Percentiles rank a stretch among this genome's conserved stretches.
Conservation (phyloP, 176 grass and related monocot genomes). For the Raddia guianensis region DNA sequence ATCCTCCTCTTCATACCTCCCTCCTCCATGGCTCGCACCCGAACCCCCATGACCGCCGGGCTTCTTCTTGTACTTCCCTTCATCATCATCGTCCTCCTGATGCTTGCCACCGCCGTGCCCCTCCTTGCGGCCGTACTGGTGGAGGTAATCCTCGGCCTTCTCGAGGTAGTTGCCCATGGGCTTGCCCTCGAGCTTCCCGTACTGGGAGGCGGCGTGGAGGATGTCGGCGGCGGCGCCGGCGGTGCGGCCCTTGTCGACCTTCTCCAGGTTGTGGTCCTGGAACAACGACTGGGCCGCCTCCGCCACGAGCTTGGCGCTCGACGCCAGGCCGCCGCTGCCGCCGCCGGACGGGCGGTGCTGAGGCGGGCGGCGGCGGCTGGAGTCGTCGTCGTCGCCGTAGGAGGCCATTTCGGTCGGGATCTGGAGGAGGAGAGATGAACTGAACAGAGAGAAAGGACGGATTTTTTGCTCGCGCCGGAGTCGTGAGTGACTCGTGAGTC, state of each 20-base stretch:
- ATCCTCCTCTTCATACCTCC: conserved; percentile 43
- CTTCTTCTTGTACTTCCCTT: conserved; percentile 38
- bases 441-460: neutral
- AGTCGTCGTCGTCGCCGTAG: conserved; percentile 46
- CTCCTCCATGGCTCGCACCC: conserved; percentile 30
- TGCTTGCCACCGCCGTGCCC: conserved; percentile 29
- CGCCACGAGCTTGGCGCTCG: conserved; percentile 86
- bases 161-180: conserved; percentile 63
- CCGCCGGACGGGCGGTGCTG: conserved; percentile 43
- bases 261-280: conserved; percentile 56
- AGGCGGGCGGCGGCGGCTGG: conserved; percentile 15
- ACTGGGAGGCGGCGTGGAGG: conserved; percentile 76
- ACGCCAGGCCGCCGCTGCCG: conserved; percentile 59
- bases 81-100: conserved; percentile 13
- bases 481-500: neutral
- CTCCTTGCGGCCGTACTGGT: conserved; percentile 51
- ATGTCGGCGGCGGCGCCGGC: conserved; percentile 70
- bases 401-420: conserved; percentile 53
- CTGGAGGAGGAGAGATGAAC: conserved; percentile 1
- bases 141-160: conserved; percentile 90
- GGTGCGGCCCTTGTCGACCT: conserved; percentile 78
- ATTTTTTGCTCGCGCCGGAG: no score
- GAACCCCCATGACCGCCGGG: conserved; percentile 20
- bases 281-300: conserved; percentile 70
- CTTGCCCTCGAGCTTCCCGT: conserved; percentile 81